phyloP scores from a whole-genome alignment of 148 eudicot genomes.

The Arbutus unedo region DNA sequence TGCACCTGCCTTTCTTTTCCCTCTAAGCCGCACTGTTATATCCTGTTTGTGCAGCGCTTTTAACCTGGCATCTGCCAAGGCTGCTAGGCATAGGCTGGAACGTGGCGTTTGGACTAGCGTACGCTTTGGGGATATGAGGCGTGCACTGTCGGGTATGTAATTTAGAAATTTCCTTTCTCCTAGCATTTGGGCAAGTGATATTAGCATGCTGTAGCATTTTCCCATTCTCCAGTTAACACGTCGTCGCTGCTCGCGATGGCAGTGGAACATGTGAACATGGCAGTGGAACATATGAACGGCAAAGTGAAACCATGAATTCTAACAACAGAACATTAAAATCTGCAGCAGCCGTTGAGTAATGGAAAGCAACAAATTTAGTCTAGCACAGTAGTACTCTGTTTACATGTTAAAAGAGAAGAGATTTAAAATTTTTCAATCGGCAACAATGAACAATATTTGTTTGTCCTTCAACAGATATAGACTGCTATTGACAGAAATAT shows the following conservation, averaged over 20 bases:
- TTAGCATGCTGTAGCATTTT: neutral
- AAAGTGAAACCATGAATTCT: neutral
- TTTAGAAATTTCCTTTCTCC: neutral
- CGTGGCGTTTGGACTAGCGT: conserved; percentile 95
- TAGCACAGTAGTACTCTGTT: no score
- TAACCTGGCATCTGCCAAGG: conserved; percentile 84
- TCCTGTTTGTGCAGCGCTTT: conserved; percentile 41
- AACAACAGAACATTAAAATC: neutral
- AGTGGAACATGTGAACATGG: neutral
- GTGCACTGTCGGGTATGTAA: conserved; percentile 74
- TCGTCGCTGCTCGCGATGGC: neutral
- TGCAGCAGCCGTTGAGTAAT: neutral
- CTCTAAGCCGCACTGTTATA: conserved; percentile 10
- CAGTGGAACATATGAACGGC: neutral
- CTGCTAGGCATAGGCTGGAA: conserved; percentile 82
- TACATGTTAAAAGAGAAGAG: no score
- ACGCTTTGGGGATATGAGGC: conserved; percentile 83
- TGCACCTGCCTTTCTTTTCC: neutral
- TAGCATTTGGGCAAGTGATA: neutral
- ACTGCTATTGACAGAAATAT: neutral
- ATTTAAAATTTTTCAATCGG: no score
- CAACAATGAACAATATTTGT: no score
- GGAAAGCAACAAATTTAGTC: neutral
- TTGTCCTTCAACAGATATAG: neutral
- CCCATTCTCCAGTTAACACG: neutral